Conservation (phyloP, 441 rosid species). For the Viola pubescens region DNA sequence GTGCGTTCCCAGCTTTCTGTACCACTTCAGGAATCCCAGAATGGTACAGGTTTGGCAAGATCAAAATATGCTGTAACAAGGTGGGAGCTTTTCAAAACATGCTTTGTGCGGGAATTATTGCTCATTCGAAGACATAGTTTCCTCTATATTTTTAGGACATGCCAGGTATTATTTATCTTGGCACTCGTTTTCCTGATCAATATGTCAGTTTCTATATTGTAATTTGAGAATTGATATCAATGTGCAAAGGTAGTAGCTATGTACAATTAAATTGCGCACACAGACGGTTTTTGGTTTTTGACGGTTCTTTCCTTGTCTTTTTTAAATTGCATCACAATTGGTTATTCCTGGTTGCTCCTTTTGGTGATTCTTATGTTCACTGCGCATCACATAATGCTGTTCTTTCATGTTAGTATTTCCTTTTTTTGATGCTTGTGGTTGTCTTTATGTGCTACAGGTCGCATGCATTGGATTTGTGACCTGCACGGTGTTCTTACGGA, state of each 20-base stretch:
- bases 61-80: slow-evolving; percentile 58
- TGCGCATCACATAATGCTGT: not conserved
- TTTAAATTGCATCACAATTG: not conserved
- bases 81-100: slow-evolving; percentile 64
- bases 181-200: not conserved
- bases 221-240: not conserved
- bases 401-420: not conserved
- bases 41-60: slow-evolving; percentile 55
- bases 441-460: slow-evolving; percentile 39
- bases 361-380: not conserved
- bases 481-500: slow-evolving; percentile 64
- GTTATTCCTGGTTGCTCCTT: not conserved
- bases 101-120: slow-evolving; percentile 61
- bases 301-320: not conserved
- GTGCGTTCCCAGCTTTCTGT: slow-evolving; percentile 36
- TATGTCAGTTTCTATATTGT: not conserved
- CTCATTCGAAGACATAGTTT: slow-evolving; percentile 64
- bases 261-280: not conserved
- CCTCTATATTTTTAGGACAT: slow-evolving; percentile 76
- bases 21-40: slow-evolving; percentile 45
- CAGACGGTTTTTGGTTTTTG: not conserved
- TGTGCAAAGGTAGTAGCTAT: not conserved
- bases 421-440: slow-evolving; percentile 7
- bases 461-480: slow-evolving; percentile 79
- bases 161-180: slow-evolving; percentile 46